Evolutionary conservation across 2,329 filamentous ascomycete genomes (phyloP).

Genomic region (Beauveria varroae): DNA sequence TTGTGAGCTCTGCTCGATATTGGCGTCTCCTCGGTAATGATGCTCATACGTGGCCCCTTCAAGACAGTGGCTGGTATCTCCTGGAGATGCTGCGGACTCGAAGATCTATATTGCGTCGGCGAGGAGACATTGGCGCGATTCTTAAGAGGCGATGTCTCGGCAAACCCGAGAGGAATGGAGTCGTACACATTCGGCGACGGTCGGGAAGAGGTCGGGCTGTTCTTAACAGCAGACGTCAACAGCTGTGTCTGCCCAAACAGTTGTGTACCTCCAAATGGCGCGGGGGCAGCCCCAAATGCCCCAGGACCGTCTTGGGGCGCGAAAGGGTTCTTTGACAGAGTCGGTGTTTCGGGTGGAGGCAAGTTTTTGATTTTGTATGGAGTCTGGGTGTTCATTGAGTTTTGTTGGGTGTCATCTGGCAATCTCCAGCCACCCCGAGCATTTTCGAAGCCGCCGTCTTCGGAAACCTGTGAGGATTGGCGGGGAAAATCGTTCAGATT

Average conservation of each 20-base stretch:
- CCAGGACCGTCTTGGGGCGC: slow-evolving; percentile 13
- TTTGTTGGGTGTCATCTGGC: slow-evolving; percentile 25
- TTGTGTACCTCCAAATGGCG: slow-evolving; percentile 36
- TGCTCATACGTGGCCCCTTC: slow-evolving; percentile 15
- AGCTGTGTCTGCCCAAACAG: slow-evolving; percentile 48
- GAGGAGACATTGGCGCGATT: slow-evolving; percentile 40
- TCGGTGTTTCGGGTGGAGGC: slow-evolving; percentile 41
- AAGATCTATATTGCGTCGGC: slow-evolving; percentile 31
- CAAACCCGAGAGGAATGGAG: slow-evolving; percentile 37
- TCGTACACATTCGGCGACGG: slow-evolving; percentile 45
- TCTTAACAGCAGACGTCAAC: slow-evolving; percentile 43
- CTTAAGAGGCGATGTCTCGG: slow-evolving; percentile 42
- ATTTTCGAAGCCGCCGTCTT: slow-evolving; percentile 32
- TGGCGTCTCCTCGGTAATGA: slow-evolving; percentile 20
- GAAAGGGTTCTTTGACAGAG: slow-evolving; percentile 41
- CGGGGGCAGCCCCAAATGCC: slow-evolving; percentile 24
- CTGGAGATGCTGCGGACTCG: slow-evolving; percentile 32
- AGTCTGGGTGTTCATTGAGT: slow-evolving; percentile 23
- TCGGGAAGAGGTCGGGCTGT: slow-evolving; percentile 50
- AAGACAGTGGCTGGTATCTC: slow-evolving; percentile 23
- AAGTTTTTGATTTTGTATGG: slow-evolving; percentile 21
- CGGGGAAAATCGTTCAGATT: slow-evolving; percentile 27
- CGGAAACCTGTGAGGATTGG: slow-evolving; percentile 34
- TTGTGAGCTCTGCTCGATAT: slow-evolving; percentile 18
- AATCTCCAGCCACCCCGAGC: slow-evolving; percentile 32